phyloP scores from a whole-genome alignment of 2,329 filamentous ascomycete species.

The Xenoacremonium recifei region DNA sequence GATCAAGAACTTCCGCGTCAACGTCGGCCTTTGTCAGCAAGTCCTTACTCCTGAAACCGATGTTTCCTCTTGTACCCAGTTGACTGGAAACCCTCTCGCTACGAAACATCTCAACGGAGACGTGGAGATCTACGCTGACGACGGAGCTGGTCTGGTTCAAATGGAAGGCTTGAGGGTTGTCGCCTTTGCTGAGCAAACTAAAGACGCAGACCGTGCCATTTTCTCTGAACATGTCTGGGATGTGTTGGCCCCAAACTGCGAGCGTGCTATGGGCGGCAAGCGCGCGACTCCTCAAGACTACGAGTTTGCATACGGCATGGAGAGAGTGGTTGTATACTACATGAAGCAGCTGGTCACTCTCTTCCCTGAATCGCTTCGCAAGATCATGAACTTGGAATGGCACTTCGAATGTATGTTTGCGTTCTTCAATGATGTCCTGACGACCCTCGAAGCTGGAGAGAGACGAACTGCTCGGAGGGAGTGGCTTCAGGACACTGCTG shows the following conservation, averaged over 20 bases:
- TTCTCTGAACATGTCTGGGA: neutral
- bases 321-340: neutral
- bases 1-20: constrained; percentile 9
- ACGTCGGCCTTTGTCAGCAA: neutral
- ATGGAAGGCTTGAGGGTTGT: neutral
- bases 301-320: neutral
- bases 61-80: too few relatives aligned
- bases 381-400: neutral
- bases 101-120: too few relatives aligned
- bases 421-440: neutral
- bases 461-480: neutral
- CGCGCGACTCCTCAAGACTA: neutral
- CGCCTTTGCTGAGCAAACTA: neutral
- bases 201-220: neutral
- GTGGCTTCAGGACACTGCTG: neutral
- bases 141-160: neutral
- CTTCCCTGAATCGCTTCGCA: neutral
- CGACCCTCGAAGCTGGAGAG: neutral
- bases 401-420: neutral
- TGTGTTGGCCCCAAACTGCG: neutral
- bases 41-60: too few relatives aligned
- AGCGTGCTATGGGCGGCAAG: neutral
- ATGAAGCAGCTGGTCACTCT: neutral
- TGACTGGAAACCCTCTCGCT: too few relatives aligned
- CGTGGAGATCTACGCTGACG: neutral